Evolutionary conservation across 73 alveolate species (phyloP).

Genomic region (Symbiodinium pilosum): DNA sequence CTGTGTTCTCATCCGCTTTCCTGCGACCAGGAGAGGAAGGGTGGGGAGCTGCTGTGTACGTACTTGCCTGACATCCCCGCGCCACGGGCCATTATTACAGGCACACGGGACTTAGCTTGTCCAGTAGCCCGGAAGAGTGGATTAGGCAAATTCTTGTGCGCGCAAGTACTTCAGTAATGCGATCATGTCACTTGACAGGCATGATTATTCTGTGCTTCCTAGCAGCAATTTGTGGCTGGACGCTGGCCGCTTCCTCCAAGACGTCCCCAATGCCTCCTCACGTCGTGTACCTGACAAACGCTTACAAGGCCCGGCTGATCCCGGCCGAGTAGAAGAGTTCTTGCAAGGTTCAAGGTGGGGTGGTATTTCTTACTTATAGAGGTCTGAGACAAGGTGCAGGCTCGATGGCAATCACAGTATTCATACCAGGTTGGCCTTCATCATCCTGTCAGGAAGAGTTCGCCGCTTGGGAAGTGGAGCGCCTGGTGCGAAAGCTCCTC

Average conservation of each 20-base stretch:
- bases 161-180: background rate
- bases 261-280: conserved; percentile 1
- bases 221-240: background rate
- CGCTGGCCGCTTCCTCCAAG: background rate
- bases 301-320: background rate
- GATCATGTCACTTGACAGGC: background rate
- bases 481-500: background rate
- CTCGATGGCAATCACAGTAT: no score
- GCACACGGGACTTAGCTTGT: no score
- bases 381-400: no score
- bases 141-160: no score
- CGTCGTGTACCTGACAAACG: conserved; percentile 1
- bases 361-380: no score
- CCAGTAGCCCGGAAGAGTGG: no score
- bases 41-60: background rate
- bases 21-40: background rate
- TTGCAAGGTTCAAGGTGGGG: no score
- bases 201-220: background rate
- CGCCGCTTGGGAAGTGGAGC: conserved; percentile 25
- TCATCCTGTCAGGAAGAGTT: background rate
- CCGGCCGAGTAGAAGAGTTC: no score
- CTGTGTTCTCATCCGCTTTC: no score
- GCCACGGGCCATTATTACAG: background rate
- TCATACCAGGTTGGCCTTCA: no score
- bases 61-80: conserved; percentile 20